Percentiles rank a stretch among this genome's conserved stretches.
phyloP scores from a whole-genome alignment of 2,329 filamentous ascomycete species.

The Epichloe gansuensis region DNA sequence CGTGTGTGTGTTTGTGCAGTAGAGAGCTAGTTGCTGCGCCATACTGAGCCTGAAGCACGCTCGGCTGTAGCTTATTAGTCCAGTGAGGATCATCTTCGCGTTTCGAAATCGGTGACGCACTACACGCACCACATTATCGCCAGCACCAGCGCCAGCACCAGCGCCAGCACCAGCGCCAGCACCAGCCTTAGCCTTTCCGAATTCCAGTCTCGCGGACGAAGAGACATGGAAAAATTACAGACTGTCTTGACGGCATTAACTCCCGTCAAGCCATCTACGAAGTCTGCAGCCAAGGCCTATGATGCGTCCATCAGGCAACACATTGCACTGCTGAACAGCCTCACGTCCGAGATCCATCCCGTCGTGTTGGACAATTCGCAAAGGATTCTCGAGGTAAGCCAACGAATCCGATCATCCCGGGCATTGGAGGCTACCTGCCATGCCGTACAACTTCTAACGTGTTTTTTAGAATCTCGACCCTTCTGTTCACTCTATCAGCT shows the following conservation, averaged over 20 bases:
- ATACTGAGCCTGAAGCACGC: slow-evolving; percentile 1
- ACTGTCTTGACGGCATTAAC: slow-evolving; percentile 1
- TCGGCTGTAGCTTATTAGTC: background rate
- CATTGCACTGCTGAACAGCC: background rate
- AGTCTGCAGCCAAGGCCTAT: slow-evolving; percentile 1
- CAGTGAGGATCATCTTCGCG: background rate
- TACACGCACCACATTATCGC: background rate
- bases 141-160: background rate
- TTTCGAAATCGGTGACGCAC: background rate
- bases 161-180: no score
- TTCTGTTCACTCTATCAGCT: slow-evolving; percentile 37
- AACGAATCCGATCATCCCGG: background rate
- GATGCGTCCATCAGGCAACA: slow-evolving; percentile 5
- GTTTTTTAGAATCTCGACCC: slow-evolving; percentile 33
- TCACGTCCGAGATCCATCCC: background rate
- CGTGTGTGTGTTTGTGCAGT: no score
- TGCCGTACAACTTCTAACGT: background rate
- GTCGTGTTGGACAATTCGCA: slow-evolving; percentile 22
- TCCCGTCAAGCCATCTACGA: background rate
- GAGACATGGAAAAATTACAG: slow-evolving; percentile 1
- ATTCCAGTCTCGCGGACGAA: background rate
- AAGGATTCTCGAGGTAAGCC: slow-evolving; percentile 29
- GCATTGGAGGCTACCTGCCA: background rate
- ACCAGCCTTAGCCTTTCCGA: background rate
- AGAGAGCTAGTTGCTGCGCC: background rate